These are phyloP conservation scores for Tillandsia leiboldiana DNA, from an alignment of 176 grass and related monocot species.

Conservation along the genomic window DNA sequence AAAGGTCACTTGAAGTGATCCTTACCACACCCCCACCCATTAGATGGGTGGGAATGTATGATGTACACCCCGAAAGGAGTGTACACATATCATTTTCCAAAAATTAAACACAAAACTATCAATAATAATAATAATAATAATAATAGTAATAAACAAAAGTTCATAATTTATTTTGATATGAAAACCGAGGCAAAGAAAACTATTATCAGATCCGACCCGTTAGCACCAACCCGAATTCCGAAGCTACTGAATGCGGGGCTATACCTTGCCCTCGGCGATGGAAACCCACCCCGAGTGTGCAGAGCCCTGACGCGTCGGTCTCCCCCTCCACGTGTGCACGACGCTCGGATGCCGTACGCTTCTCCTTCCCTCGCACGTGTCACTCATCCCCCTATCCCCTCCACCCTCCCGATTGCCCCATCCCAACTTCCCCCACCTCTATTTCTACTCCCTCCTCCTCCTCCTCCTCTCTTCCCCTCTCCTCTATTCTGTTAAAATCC, in stretches of 20 bases:
- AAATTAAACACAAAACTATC: too few relatives aligned
- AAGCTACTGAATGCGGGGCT: background rate
- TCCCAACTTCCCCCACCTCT: background rate
- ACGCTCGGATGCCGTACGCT: conserved; percentile 11
- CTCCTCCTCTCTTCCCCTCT: background rate
- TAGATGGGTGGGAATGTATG: too few relatives aligned
- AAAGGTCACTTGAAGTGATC: too few relatives aligned
- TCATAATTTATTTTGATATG: too few relatives aligned
- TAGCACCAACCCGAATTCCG: background rate
- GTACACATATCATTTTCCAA: too few relatives aligned
- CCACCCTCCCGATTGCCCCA: background rate
- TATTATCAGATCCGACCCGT: too few relatives aligned
- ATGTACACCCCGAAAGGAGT: too few relatives aligned
- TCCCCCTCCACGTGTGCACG: conserved; percentile 18
- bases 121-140: too few relatives aligned
- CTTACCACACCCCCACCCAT: too few relatives aligned
- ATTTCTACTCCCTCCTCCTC: conserved; percentile 2
- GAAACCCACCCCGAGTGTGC: background rate
- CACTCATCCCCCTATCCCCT: background rate
- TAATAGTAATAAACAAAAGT: too few relatives aligned
- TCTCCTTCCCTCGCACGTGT: conserved; percentile 7
- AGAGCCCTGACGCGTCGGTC: conserved; percentile 18
- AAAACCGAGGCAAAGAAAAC: too few relatives aligned
- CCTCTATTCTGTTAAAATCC: background rate
- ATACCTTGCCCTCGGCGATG: background rate